Evolutionary conservation across 805 yeast genomes (phyloP).

Genomic region (Saturnispora serradocipensis): DNA sequence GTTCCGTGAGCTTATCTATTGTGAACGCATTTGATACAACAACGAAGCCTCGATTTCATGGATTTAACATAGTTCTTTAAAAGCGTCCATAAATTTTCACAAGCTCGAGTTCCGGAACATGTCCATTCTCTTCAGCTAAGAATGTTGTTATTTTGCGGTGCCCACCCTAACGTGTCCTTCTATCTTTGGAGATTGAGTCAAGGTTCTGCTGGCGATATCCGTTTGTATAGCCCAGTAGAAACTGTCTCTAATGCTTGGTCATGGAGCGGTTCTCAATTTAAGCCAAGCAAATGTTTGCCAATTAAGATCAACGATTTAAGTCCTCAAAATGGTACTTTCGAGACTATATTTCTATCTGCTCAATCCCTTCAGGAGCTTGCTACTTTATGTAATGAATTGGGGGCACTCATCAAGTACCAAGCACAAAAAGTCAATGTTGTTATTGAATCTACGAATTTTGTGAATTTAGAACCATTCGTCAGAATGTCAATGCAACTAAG

Average conservation of each 20-base stretch:
- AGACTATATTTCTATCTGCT: slow-evolving; percentile 39
- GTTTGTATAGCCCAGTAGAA: slow-evolving; percentile 34
- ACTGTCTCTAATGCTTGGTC: slow-evolving; percentile 8
- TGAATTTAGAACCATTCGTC: slow-evolving; percentile 61
- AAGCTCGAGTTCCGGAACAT: not conserved
- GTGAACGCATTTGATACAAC: not conserved
- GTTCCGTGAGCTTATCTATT: not conserved
- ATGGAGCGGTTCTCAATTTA: not conserved
- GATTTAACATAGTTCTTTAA: not conserved
- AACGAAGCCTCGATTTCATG: not conserved
- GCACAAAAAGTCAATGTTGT: slow-evolving; percentile 33
- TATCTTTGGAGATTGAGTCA: slow-evolving; percentile 44
- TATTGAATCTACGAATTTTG: slow-evolving; percentile 62
- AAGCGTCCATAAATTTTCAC: not conserved
- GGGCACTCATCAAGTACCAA: slow-evolving; percentile 28
- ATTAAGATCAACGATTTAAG: not conserved
- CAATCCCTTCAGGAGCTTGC: slow-evolving; percentile 45
- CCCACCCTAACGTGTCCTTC: slow-evolving; percentile 48
- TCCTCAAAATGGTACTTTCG: slow-evolving; percentile 18
- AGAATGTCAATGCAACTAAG: slow-evolving; percentile 31
- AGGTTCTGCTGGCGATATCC: slow-evolving; percentile 35
- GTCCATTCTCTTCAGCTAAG: not conserved
- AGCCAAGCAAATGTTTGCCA: slow-evolving; percentile 1
- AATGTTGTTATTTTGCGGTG: slow-evolving; percentile 27
- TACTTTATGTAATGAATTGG: slow-evolving; percentile 30